Evolutionary conservation across 2,329 filamentous ascomycete genomes (phyloP), one percentile per base, ranked within the genome.

Genomic region (Didymella pinodella): DNA sequence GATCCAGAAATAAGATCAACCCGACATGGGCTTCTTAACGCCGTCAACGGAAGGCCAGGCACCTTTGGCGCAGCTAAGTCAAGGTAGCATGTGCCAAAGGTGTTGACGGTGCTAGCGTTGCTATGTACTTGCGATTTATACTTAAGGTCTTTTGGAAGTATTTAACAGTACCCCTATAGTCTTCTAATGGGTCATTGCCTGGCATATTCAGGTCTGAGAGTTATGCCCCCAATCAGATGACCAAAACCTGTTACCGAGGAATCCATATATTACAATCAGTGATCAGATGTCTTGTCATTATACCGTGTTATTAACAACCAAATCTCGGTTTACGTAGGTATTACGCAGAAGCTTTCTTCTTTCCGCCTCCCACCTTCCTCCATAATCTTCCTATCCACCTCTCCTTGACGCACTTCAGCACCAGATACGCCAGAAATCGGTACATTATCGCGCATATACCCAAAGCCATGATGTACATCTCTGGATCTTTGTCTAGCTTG

Each of bases 371-470:
- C 16, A 70, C n/a, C 25, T 61, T 72, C 31, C 58, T 66, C 73
- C 72, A 75, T n/a, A 66, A 4, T 41, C 59, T 70, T 1, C 70
- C 70, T 1, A 74, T 11, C 85, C 85, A 87, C 59, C 83, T 79
- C 52, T 81, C 84, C 67, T 86, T 82, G 61, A 81, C 82, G 12
- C 80, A 67, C 68, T 84, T 84, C 62, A 91, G 63, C 45, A 90
- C 61, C 3, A 77, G 69, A 81, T 86, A 90, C 0, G 88, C 86
- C 10, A 91, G 68, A 3, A 90, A 31, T 8, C 90, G 79, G 75
- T 93, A 93, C 7, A 84, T 80, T 1, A 92, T 80, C 1, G 88
- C 82, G 56, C 85, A 87, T 1, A 85, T 83, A 0, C 85, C 89
- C 66, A 93, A 70, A 3, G 84, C 86, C 64, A 86, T 81, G 2